These are phyloP conservation scores for Debaryomyces nepalensis DNA, from an alignment of 1,139 yeast genomes.

Conservation along the genomic window DNA sequence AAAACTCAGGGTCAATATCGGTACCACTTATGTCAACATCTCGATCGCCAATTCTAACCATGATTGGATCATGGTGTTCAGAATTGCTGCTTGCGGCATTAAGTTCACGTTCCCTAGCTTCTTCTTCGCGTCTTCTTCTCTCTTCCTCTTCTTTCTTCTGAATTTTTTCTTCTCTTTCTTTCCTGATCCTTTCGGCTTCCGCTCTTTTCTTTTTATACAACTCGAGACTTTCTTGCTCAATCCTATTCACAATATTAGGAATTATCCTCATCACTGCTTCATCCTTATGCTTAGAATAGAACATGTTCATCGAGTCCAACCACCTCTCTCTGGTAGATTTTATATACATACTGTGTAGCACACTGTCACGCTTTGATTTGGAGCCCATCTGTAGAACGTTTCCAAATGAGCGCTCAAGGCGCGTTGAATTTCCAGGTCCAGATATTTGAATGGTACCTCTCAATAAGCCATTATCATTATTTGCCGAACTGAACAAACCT, in stretches of 20 bases:
- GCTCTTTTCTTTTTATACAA: slow-evolving; percentile 33
- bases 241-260: slow-evolving; percentile 54
- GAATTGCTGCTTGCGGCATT: slow-evolving; percentile 25
- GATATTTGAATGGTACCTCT: slow-evolving; percentile 23
- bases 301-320: slow-evolving; percentile 60
- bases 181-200: slow-evolving; percentile 32
- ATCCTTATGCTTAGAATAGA: slow-evolving; percentile 48
- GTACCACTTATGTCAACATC: slow-evolving; percentile 88
- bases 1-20: slow-evolving; percentile 89
- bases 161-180: slow-evolving; percentile 36
- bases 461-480: slow-evolving; percentile 22
- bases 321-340: slow-evolving; percentile 72
- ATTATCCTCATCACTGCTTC: slow-evolving; percentile 48
- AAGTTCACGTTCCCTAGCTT: slow-evolving; percentile 40
- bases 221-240: slow-evolving; percentile 54
- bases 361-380: slow-evolving; percentile 18
- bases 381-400: slow-evolving; percentile 27
- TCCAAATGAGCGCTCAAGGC: slow-evolving; percentile 35
- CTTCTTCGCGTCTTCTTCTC: slow-evolving; percentile 40
- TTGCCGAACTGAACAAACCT: slow-evolving; percentile 20
- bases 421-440: slow-evolving; percentile 14
- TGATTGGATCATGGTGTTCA: slow-evolving; percentile 51
- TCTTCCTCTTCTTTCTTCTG: slow-evolving; percentile 43
- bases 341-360: slow-evolving; percentile 37
- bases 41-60: slow-evolving; percentile 76